A percentile compares a stretch with the other conserved stretches of the same genome.
These are phyloP conservation scores for Russula abietina DNA, from an alignment of 768 basidiomycete genomes.

Conservation along the genomic window DNA sequence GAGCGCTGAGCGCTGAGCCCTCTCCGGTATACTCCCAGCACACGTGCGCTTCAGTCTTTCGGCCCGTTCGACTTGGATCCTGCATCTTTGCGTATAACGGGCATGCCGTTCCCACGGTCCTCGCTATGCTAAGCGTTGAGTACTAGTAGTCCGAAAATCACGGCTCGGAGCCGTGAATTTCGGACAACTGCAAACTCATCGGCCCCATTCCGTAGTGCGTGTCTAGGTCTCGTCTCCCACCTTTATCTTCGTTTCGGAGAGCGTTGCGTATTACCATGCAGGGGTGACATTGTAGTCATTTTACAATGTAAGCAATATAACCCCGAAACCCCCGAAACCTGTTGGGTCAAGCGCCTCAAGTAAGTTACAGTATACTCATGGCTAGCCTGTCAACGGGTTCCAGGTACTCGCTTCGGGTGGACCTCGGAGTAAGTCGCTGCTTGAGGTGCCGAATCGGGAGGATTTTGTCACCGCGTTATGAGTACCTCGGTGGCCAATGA, in stretches of 20 bases:
- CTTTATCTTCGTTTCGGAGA: too few relatives aligned
- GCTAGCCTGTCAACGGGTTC: too few relatives aligned
- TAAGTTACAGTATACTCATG: too few relatives aligned
- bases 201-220: too few relatives aligned
- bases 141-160: too few relatives aligned
- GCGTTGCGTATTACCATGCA: neutral
- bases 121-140: neutral
- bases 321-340: too few relatives aligned
- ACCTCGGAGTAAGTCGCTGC: neutral
- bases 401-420: too few relatives aligned
- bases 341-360: too few relatives aligned
- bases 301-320: neutral
- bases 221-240: too few relatives aligned
- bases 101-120: slow-evolving; percentile 25
- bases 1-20: too few relatives aligned
- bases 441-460: neutral
- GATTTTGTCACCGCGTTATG: neutral
- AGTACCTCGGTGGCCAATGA: neutral
- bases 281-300: neutral
- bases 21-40: too few relatives aligned
- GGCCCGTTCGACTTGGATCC: slow-evolving; percentile 81
- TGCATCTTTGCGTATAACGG: slow-evolving; percentile 58
- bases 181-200: slow-evolving; percentile 4
- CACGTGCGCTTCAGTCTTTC: too few relatives aligned
- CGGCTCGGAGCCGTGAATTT: neutral